These are phyloP conservation scores for Colletotrichum theobromicola DNA, from an alignment of 2,329 filamentous ascomycete species.

Conservation along the genomic window DNA sequence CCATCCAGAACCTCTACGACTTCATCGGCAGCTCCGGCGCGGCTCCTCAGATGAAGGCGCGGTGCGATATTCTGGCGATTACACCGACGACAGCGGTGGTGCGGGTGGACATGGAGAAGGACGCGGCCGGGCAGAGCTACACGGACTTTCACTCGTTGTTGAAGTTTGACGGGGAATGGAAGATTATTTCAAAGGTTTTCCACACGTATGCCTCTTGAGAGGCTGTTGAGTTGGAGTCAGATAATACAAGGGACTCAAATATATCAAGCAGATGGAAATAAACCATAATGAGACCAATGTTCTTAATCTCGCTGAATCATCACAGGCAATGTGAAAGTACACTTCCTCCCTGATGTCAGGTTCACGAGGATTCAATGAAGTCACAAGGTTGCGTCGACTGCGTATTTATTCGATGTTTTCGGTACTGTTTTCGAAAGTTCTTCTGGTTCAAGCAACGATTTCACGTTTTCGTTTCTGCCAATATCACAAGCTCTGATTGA, in stretches of 20 bases:
- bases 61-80: constrained; percentile 21
- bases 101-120: constrained; percentile 20
- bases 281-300: neutral
- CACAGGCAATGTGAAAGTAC: too few species aligned
- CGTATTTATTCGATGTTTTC: neutral
- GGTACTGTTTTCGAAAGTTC: neutral
- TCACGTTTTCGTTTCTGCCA: fast-evolving
- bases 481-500: neutral
- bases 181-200: constrained; percentile 18
- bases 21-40: neutral
- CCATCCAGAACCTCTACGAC: neutral
- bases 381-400: too few species aligned
- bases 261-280: neutral
- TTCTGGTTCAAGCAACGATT: neutral
- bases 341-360: too few species aligned
- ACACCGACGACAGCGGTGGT: constrained; percentile 22
- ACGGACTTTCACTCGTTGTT: constrained; percentile 22
- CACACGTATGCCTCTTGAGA: constrained; percentile 20
- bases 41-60: neutral
- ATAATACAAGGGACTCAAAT: neutral
- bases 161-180: constrained; percentile 19
- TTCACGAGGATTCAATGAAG: too few species aligned
- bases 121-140: constrained; percentile 1
- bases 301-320: too few species aligned
- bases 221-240: fast-evolving